Base-by-base conservation (phyloP, 768 basidiomycete species). In the Thelephora ganbajun region DNA sequence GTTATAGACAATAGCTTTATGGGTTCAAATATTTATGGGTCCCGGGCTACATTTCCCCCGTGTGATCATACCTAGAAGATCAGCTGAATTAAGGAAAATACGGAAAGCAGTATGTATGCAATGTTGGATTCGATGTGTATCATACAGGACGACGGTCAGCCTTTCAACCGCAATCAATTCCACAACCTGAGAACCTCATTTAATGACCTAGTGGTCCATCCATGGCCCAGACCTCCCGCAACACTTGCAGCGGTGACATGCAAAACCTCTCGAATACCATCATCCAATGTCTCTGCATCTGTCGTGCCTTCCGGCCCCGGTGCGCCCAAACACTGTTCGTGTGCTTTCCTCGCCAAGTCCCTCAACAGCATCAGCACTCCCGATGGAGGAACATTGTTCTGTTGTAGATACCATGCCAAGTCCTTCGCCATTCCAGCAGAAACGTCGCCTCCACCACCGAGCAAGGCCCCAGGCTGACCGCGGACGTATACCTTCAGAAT, bases 171-270 rank as follows among this genome's bases (percentile, higher is more conserved):
- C 4, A 30, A 30, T 30, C 23, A 22, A 12, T 57, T 59, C 84
- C 83, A 87, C 1, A 69, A 67, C 3, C 66, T 66, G 26, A 84
- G 66, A 23, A 86, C 68, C 49, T 84, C 80, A 54, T 83, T 76
- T 49, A 88, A 57, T 3, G 78, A 80, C 46, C 73, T 67, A 12
- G 76, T 70, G n/a, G 76, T 74, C 85, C 85, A 88, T 6, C 82
- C 84, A 0, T 77, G 73, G 3, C 79, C 83, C 20, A 83, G 61
- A 11, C 74, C 70, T 5, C 79, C 78, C 18, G 77, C 78, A 73
- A 86, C 74, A 57, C 87, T 91, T 0, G 78, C 76, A 1, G 93
- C 93, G 0, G 92, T 85, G 0, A 79, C 76, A 57, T 90, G 84
- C 51, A 96, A 59, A 7, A 96, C 89, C 57, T 93, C 85, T 55